A percentile compares a stretch with the other conserved stretches of the same genome.
These are phyloP conservation scores for Thuidium tamariscinum DNA, from an alignment of 225 moss, liverwort and hornwort genomes.

Conservation along the genomic window DNA sequence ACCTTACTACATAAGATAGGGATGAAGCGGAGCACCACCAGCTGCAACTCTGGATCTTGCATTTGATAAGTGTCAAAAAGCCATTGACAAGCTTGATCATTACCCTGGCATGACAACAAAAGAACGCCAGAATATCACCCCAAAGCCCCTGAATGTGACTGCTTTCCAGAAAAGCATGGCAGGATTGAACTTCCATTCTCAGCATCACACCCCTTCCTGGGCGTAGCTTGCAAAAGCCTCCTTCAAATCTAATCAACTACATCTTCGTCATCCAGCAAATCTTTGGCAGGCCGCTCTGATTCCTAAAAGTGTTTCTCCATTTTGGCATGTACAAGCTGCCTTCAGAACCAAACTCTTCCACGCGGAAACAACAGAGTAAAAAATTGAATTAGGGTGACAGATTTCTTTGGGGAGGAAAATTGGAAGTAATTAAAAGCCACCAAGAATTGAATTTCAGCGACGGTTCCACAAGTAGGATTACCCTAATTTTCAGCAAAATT, in stretches of 20 bases:
- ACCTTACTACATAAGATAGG: slow-evolving; percentile 65
- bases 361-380: background rate
- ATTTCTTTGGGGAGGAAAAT: background rate
- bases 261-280: slow-evolving; percentile 37
- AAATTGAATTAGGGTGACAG: background rate
- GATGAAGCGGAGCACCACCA: slow-evolving; percentile 64
- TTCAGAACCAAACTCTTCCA: background rate
- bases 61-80: slow-evolving; percentile 71
- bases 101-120: slow-evolving; percentile 31
- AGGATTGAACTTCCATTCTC: background rate
- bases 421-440: background rate
- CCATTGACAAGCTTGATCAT: slow-evolving; percentile 76
- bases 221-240: slow-evolving; percentile 33
- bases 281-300: slow-evolving; percentile 29
- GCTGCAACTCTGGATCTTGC: slow-evolving; percentile 54
- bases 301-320: slow-evolving; percentile 16
- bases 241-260: slow-evolving; percentile 38
- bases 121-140: background rate
- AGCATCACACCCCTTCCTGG: slow-evolving; percentile 39
- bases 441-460: too few relatives aligned
- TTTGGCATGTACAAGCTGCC: background rate
- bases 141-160: background rate
- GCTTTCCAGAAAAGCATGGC: background rate
- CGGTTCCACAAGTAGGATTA: background rate
- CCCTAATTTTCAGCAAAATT: too few relatives aligned